phyloP scores from a whole-genome alignment of 163 green algal species.

The Scenedesmus sp. region DNA sequence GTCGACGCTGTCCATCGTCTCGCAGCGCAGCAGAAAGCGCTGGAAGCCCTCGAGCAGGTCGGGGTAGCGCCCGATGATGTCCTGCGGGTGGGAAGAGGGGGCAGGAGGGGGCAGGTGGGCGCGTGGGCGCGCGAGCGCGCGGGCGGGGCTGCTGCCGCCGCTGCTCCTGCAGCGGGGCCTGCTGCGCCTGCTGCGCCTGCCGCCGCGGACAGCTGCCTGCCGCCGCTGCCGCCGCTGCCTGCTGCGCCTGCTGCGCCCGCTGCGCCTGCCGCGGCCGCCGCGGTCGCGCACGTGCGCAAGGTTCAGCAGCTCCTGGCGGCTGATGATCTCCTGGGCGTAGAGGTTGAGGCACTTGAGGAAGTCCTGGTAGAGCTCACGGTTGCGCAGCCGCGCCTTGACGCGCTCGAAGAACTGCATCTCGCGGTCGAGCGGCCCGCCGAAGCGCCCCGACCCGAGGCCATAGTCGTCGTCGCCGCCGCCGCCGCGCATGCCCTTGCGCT shows the following conservation, averaged over 20 bases:
- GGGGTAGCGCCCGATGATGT: conserved; percentile 87
- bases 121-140: too few relatives aligned
- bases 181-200: neutral
- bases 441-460: conserved; percentile 13
- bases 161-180: conserved; percentile 18
- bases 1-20: conserved; percentile 63
- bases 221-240: neutral
- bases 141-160: neutral
- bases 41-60: conserved; percentile 90
- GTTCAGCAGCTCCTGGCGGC: conserved; percentile 80
- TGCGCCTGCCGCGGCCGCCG: neutral
- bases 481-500: conserved; percentile 40
- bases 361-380: conserved; percentile 82
- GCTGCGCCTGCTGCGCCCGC: neutral
- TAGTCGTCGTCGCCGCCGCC: conserved; percentile 20
- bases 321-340: conserved; percentile 94
- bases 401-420: conserved; percentile 86
- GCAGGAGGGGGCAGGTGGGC: too few relatives aligned
- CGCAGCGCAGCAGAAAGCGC: conserved; percentile 83
- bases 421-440: conserved; percentile 44
- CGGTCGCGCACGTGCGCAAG: conserved; percentile 60
- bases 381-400: conserved; percentile 73
- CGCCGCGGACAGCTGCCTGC: neutral
- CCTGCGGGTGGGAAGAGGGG: conserved; percentile 55
- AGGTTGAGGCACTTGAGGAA: conserved; percentile 98